Base-by-base conservation (phyloP, 2,329 filamentous ascomycete species). In the Aotearoamyces nothofagi region DNA sequence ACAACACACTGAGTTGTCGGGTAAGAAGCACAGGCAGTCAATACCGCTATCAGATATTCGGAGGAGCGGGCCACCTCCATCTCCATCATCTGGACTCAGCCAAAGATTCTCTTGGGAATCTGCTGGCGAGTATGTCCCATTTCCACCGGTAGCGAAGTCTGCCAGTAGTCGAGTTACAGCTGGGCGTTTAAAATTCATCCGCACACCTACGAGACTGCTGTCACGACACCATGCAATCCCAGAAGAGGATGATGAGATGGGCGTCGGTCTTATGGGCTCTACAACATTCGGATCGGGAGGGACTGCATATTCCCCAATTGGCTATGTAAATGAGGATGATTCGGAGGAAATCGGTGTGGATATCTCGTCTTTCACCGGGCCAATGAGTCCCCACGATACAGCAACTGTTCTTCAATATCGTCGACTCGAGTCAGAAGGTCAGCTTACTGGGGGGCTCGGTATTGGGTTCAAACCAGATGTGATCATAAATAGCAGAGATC, bases 381-480 rank as follows among this genome's bases (percentile, higher is more conserved):
- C 43, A 4, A 36, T 37, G 25, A 26, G 7, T 16, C 26, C 36
- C 15, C 32, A 36, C 27, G 45, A 22, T 11, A 37, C 39, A 15
- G 36, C 29, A 3, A 33, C 41, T 26, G 28, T 42, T 17, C 28
- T 31, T 17, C 41, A 46, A 27, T 34, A 39, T n/a, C 38, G 43
- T 27, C 32, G 33, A 24, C 37, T 43, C 32, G 69, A 74, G 41
- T 60, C 66, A 2, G 56, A 50, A 5, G 69, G 68, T 2, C 56
- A 52, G 19, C 48, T 75, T 15, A 73, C 67, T 0, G 65, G 67
- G n/a, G 70, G 69, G 0, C 40, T 75, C 8, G 69, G 70, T 2
- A 50, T 53, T 17, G 70, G 69, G 2, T 62, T 66, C 36, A 55
- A 47, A 15, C 56, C 66, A 0, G 55, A 60, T 15, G 49, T 55